Evolutionary conservation across 148 eudicot species (phyloP).

Genomic region (Rheum nobile): DNA sequence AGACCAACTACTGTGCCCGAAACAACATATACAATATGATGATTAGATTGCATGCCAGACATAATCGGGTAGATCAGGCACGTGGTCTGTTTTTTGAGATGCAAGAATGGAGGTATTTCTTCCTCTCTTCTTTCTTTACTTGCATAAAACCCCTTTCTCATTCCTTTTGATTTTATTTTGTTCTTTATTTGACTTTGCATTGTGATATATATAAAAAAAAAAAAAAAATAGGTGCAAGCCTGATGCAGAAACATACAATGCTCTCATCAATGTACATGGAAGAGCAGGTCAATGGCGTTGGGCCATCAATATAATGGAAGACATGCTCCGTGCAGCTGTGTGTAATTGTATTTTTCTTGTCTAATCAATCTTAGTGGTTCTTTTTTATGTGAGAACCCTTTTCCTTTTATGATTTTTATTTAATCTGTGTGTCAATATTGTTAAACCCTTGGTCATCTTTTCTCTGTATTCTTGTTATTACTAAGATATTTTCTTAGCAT

Average conservation of each 20-base stretch:
- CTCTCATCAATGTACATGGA: conserved; percentile 85
- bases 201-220: not conserved
- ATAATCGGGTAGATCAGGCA: conserved; percentile 76
- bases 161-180: not conserved
- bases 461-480: not conserved
- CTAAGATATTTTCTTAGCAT: not conserved
- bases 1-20: conserved; percentile 74
- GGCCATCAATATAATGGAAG: conserved; percentile 92
- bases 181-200: not conserved
- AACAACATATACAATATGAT: conserved; percentile 91
- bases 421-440: not conserved
- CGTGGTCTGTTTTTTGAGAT: conserved; percentile 98
- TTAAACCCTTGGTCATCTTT: not conserved
- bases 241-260: conserved; percentile 82
- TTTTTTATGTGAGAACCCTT: conserved; percentile 27
- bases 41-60: conserved; percentile 84
- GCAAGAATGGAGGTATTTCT: conserved; percentile 84
- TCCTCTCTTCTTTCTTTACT: not conserved
- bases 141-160: not conserved
- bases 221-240: conserved; percentile 69
- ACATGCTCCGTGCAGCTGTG: conserved; percentile 97
- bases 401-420: conserved; percentile 13
- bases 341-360: conserved; percentile 41
- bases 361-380: conserved; percentile 19
- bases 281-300: conserved; percentile 98